Conservation (phyloP, 805 yeast genomes). For the Suhomyces sp. region DNA sequence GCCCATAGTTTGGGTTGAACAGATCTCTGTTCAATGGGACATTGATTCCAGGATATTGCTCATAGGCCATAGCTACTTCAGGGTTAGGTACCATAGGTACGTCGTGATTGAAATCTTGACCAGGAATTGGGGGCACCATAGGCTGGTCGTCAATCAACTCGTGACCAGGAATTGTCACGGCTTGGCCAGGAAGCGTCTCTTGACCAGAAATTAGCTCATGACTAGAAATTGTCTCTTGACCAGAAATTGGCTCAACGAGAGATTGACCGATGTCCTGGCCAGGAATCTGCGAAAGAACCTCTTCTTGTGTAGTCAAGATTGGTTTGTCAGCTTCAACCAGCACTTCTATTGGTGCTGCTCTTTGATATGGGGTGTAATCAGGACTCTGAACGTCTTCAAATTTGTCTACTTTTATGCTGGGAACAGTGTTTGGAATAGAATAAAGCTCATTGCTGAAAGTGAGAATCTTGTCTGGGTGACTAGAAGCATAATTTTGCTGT, state of each 20-base stretch:
- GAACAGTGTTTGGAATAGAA: slow-evolving; percentile 7
- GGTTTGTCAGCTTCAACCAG: not conserved
- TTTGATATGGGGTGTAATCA: slow-evolving; percentile 17
- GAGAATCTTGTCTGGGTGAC: slow-evolving; percentile 14
- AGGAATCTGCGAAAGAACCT: not conserved
- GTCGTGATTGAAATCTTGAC: not conserved
- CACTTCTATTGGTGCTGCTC: not conserved
- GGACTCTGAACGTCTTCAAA: slow-evolving; percentile 23
- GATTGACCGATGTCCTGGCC: not conserved
- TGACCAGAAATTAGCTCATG: not conserved
- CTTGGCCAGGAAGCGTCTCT: too few species aligned
- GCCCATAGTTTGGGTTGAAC: not conserved
- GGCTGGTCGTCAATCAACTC: not conserved
- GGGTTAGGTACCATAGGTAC: not conserved
- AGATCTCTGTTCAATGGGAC: not conserved
- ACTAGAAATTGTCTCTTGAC: not conserved
- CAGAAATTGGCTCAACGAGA: not conserved
- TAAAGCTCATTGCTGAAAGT: slow-evolving; percentile 14
- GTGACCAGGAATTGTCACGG: not conserved
- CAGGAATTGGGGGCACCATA: not conserved
- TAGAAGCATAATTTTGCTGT: not conserved
- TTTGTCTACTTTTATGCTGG: slow-evolving; percentile 15
- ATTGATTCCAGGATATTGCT: not conserved
- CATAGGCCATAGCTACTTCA: not conserved
- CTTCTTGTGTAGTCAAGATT: not conserved